Base-by-base conservation (phyloP, 352 stramenopile species). In the Globisporangium cystogenes region DNA sequence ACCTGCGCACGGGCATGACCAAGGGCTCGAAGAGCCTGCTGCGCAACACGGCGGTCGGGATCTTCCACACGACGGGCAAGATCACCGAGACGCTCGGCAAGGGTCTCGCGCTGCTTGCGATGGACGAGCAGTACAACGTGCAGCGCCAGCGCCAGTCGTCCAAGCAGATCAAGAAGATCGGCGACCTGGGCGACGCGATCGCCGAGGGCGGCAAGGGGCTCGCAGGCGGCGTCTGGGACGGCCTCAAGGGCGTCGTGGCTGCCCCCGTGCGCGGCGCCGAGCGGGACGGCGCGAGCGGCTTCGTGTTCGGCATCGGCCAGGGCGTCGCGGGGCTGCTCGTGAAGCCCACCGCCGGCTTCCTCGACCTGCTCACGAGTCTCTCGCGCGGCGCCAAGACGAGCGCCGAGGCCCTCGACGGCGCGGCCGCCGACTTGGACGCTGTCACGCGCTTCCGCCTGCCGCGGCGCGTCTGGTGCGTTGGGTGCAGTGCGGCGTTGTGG, bases 1-100 rank as follows among this genome's bases (percentile, higher is more conserved):
- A 93, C 47, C 59, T 93, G 26, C 76, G 83, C n/a, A 93, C 79
- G 27, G 83, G 83, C 10, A 93, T 93, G 83, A 93, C 83, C 0
- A 92, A 91, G 51, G 86, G 86, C 24, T 93, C 84, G 12, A 96
- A 94, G 57, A 91, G 82, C 52, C 65, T 96, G 42, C 53, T 96
- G 23, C 71, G 82, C 11, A 96, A 95, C 59, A 95, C 85, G 3
- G 83, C 86, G 0, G 84, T 95, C 4, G 86, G 86, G 0, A 89
- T 96, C 37, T 93, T 96, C 67, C 85, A 96, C 62, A 92, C 86
- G n/a, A 93, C 83, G 1, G 85, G 82, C 7, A 93, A 93, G 59
- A 94, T 96, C 55, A 92, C 83, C 0, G 86, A 95, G 66, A 95
- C 86, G 7, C 70, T 96, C 33, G 86, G 85, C 8, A 94, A 93